Evolutionary conservation across 1,139 yeast genomes (phyloP).

Genomic region (Yueomyces sp.): DNA sequence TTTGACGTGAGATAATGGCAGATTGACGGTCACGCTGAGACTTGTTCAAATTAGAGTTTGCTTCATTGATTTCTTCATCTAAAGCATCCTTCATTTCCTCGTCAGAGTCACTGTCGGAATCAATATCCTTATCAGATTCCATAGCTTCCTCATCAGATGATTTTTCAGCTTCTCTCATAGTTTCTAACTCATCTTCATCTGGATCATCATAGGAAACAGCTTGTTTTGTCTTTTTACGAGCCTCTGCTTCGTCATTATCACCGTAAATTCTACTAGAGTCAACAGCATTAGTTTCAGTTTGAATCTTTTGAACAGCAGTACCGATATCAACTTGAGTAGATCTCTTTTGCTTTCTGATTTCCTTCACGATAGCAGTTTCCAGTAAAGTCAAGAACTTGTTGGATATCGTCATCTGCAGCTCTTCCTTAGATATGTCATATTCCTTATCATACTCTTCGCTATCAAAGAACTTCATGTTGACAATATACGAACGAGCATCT

Average conservation of each 20-base stretch:
- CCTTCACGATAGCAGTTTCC: slow-evolving; percentile 65
- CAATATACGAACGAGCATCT: slow-evolving; percentile 60
- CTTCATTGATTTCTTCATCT: slow-evolving; percentile 20
- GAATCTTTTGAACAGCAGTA: slow-evolving; percentile 51
- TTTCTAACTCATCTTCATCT: slow-evolving; percentile 84
- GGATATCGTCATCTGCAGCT: slow-evolving; percentile 60
- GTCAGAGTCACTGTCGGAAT: slow-evolving; percentile 29
- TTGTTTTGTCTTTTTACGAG: slow-evolving; percentile 55
- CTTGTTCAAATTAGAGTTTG: slow-evolving; percentile 33
- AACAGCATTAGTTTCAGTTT: slow-evolving; percentile 33
- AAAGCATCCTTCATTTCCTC: slow-evolving; percentile 25
- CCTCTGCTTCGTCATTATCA: slow-evolving; percentile 60
- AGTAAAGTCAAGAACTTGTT: slow-evolving; percentile 54
- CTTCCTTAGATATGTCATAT: slow-evolving; percentile 75
- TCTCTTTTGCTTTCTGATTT: slow-evolving; percentile 66
- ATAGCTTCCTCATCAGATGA: slow-evolving; percentile 47
- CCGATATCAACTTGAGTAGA: slow-evolving; percentile 56
- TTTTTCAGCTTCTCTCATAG: slow-evolving; percentile 71
- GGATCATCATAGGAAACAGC: slow-evolving; percentile 91
- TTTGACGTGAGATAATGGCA: slow-evolving; percentile 62
- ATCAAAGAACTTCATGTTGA: slow-evolving; percentile 66
- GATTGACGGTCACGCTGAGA: slow-evolving; percentile 75
- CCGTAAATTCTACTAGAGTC: slow-evolving; percentile 35
- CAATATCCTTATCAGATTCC: slow-evolving; percentile 24
- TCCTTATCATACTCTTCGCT: slow-evolving; percentile 70